phyloP scores from a whole-genome alignment of 495 filamentous ascomycete species.

The Recurvomyces mirabilis region DNA sequence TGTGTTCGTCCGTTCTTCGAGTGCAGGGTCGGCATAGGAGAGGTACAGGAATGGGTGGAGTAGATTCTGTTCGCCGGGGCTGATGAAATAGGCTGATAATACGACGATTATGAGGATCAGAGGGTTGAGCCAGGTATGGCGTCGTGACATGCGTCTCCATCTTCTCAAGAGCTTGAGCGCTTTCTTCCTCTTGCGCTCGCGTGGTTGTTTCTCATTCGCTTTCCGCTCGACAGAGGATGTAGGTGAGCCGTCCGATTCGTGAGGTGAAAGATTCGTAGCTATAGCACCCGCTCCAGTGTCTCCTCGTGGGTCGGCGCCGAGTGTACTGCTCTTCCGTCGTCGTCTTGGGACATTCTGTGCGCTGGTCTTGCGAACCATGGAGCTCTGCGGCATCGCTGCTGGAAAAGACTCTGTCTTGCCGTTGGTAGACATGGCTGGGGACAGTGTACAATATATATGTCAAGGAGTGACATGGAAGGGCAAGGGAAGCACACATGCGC shows the following conservation, averaged over 20 bases:
- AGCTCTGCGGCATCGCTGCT: neutral
- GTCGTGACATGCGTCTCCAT: constrained; percentile 29
- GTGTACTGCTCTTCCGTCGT: constrained; percentile 19
- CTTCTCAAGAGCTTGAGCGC: constrained; percentile 26
- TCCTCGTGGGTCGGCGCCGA: constrained; percentile 21
- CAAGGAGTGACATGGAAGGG: too few relatives aligned
- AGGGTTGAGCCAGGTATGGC: constrained; percentile 51
- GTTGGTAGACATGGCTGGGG: neutral
- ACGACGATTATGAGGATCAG: constrained; percentile 56
- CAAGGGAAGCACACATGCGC: too few relatives aligned
- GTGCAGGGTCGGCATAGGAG: constrained; percentile 64
- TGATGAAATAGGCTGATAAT: constrained; percentile 57
- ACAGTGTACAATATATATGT: too few relatives aligned
- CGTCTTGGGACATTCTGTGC: constrained; percentile 3
- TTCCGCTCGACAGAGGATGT: neutral
- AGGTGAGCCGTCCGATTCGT: neutral
- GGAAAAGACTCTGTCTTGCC: neutral
- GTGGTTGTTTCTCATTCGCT: constrained; percentile 6
- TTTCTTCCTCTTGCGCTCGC: constrained; percentile 34
- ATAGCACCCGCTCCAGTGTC: constrained; percentile 22
- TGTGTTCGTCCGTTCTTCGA: constrained; percentile 33
- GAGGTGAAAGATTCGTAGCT: constrained; percentile 14
- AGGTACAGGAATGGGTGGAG: constrained; percentile 83
- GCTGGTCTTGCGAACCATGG: neutral
- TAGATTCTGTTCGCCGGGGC: constrained; percentile 73